Base-by-base conservation (phyloP, 2,329 filamentous ascomycete species). In the Trichoderma guizhouense region DNA sequence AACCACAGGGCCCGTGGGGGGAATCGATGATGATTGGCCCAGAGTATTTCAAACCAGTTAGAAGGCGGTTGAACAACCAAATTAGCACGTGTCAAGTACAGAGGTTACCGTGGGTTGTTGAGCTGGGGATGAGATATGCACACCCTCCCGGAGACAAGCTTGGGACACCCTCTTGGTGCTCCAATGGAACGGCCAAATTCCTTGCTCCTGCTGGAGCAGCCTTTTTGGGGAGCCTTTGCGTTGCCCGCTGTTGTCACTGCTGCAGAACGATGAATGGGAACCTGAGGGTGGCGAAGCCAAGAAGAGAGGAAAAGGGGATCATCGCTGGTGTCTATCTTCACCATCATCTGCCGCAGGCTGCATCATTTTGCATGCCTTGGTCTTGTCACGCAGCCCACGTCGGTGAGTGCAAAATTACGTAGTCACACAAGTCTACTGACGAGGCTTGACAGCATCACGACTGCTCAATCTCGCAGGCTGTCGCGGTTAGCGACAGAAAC, bases 391-490 rank as follows among this genome's bases (percentile, higher is more conserved):
- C 55, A 32, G 68, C 60, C 60, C 32, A 51, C 60, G 60, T 43
- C 68, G 60, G 60, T 71, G 60, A 64, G 62, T 18, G 60, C 32
- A 64, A 43, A 64, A 58, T 57, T 64, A 71, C 68, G 68, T 71
- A 64, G 47, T 26, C 5, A 39, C 26, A 8, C 55, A 26, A 34
- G n/a, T 43, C 55, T 21, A 32, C 36, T 57, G 47, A n/a, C 55
- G 24, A 60, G 53, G 66, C 55, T 69, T 34, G 57, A 55, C 26
- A 57, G 30, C 47, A 28, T 28, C 47, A 57, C 51, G 14, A 18
- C 30, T 14, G 39, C 66, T 47, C 39, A 15, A 69, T 62, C 57
- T 57, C 21, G 15, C 51, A 36, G 24, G 32, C 5, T 51, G 36
- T 61, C 34, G 66, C 57, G 66, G 66, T 34, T 58, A 61, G 60